Evolutionary conservation across 305 asterid genomes (phyloP).

Genomic region (Withania somnifera): DNA sequence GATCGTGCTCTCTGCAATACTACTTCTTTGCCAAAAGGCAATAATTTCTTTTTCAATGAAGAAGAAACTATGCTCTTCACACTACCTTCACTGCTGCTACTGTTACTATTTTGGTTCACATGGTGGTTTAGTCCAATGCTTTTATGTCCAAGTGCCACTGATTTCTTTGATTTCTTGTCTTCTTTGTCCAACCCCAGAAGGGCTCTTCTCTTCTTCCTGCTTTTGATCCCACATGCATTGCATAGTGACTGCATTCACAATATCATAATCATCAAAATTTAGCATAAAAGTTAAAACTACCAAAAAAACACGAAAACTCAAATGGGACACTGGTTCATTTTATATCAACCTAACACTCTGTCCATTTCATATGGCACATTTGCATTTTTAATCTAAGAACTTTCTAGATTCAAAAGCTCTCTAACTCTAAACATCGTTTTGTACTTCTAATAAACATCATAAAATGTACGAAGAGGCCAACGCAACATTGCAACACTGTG

Average conservation of each 20-base stretch:
- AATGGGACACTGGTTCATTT: neutral
- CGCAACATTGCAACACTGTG: neutral
- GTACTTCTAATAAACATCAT: neutral
- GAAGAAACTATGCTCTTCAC: constrained; percentile 15
- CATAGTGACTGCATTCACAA: constrained; percentile 48
- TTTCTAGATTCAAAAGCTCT: neutral
- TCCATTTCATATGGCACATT: neutral
- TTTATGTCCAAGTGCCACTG: constrained; percentile 14
- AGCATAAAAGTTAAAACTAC: constrained; percentile 20
- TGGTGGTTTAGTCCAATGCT: constrained; percentile 35
- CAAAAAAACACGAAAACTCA: neutral
- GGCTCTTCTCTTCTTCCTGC: constrained; percentile 65
- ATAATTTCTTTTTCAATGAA: constrained; percentile 27
- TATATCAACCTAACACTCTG: neutral
- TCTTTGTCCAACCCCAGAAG: constrained; percentile 47
- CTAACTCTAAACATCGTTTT: neutral
- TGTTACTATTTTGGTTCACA: constrained; percentile 24
- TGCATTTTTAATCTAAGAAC: neutral
- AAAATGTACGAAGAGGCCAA: neutral
- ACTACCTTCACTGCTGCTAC: constrained; percentile 37
- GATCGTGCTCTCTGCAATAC: constrained; percentile 23
- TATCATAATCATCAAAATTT: neutral
- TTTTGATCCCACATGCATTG: constrained; percentile 79
- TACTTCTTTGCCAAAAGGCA: constrained; percentile 26
- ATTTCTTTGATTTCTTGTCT: constrained; percentile 50